Evolutionary conservation across 2,329 filamentous ascomycete species (phyloP).

Genomic region (Dothistroma septosporum): DNA sequence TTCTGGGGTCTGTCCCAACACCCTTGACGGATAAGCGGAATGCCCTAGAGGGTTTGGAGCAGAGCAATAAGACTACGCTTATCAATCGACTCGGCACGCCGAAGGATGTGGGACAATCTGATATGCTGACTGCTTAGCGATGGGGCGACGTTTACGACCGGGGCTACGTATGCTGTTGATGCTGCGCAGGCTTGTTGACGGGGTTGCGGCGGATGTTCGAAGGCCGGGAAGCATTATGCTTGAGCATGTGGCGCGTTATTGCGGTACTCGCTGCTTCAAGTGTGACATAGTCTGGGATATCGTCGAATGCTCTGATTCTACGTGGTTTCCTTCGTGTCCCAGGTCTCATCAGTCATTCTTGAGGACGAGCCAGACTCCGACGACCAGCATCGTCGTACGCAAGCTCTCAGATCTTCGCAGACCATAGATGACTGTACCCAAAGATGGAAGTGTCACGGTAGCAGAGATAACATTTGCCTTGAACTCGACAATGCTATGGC

Average conservation of each 20-base stretch:
- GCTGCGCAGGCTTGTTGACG: conserved; percentile 36
- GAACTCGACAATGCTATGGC: conserved; percentile 74
- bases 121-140: conserved; percentile 49
- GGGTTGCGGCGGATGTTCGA: no score
- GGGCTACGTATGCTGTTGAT: conserved; percentile 47
- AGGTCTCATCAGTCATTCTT: conserved; percentile 9
- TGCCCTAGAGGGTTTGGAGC: conserved; percentile 27
- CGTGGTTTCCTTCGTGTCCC: no score
- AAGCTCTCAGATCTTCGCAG: conserved; percentile 71
- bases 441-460: conserved; percentile 71
- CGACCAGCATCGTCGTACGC: conserved; percentile 64
- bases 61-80: conserved; percentile 19
- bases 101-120: conserved; percentile 31
- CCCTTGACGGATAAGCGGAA: conserved; percentile 30
- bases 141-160: conserved; percentile 46
- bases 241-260: no score
- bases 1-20: conserved; percentile 29
- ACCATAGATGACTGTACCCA: conserved; percentile 64
- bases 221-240: no score
- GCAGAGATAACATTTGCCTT: conserved; percentile 68
- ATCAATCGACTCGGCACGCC: conserved; percentile 25
- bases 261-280: no score
- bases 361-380: conserved; percentile 44
- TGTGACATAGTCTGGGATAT: no score
- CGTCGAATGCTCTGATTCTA: no score